Conservation (phyloP, 768 basidiomycete species). For the Mycena alexandri region DNA sequence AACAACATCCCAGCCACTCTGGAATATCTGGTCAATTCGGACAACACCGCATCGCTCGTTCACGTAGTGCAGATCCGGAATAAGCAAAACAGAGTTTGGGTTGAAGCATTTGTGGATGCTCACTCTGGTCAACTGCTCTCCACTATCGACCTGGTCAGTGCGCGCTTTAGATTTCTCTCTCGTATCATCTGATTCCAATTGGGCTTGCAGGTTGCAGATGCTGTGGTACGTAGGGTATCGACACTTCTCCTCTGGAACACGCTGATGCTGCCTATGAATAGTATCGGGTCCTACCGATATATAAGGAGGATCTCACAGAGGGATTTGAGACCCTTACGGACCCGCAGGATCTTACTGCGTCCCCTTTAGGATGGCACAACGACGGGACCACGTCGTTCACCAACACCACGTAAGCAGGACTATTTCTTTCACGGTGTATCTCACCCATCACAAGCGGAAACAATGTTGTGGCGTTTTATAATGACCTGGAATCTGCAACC, state of each 20-base stretch:
- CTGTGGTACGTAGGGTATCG: constrained; percentile 39
- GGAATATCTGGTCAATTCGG: constrained; percentile 48
- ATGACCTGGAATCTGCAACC: constrained; percentile 39
- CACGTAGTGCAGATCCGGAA: constrained; percentile 58
- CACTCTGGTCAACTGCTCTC: constrained; percentile 54
- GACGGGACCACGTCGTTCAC: constrained; percentile 42
- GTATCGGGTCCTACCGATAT: constrained; percentile 52
- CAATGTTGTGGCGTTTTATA: constrained; percentile 25
- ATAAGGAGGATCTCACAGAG: no score
- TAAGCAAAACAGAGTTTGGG: constrained; percentile 54
- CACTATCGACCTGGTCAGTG: constrained; percentile 55
- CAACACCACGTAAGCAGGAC: constrained; percentile 46
- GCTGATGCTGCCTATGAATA: neutral
- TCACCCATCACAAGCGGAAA: constrained; percentile 7
- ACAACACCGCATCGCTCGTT: constrained; percentile 45
- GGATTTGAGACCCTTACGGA: no score
- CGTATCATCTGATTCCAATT: no score
- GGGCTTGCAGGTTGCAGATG: constrained; percentile 34
- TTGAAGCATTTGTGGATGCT: constrained; percentile 62
- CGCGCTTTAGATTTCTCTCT: no score
- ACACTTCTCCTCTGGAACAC: no score
- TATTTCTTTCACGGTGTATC: constrained; percentile 46
- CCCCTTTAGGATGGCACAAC: constrained; percentile 63
- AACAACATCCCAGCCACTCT: constrained; percentile 46
- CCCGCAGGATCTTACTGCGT: no score